A percentile compares a stretch with the other conserved stretches of the same genome.
phyloP scores from a whole-genome alignment of 345 rosid species.

The Salix arbutifolia region DNA sequence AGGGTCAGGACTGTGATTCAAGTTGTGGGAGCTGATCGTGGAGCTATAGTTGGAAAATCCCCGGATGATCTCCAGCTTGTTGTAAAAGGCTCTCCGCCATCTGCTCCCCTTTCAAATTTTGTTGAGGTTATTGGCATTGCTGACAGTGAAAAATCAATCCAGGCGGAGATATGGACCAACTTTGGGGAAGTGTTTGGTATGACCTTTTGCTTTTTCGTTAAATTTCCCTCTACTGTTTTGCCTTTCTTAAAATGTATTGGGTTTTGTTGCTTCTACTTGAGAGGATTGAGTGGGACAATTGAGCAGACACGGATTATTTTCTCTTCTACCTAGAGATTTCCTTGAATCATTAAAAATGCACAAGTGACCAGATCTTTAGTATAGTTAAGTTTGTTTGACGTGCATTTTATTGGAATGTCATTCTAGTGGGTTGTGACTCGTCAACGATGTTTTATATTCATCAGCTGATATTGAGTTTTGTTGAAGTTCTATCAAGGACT shows the following conservation, averaged over 20 bases:
- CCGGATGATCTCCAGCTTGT: constrained; percentile 60
- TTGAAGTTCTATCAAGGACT: too few species aligned
- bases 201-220: neutral
- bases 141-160: constrained; percentile 56
- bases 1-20: constrained; percentile 72
- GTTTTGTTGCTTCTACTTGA: neutral
- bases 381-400: too few species aligned
- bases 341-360: too few species aligned
- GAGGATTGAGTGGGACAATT: too few species aligned
- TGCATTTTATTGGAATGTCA: too few species aligned
- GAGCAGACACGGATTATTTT: too few species aligned
- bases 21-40: constrained; percentile 50
- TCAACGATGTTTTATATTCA: too few species aligned
- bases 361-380: neutral
- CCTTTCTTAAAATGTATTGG: neutral
- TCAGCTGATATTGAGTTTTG: too few species aligned
- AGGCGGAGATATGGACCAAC: constrained; percentile 67
- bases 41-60: constrained; percentile 57
- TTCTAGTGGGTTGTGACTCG: too few species aligned
- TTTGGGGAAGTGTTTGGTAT: constrained; percentile 79
- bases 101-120: constrained; percentile 49
- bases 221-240: neutral
- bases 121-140: constrained; percentile 89
- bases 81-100: constrained; percentile 52
- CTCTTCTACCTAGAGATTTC: too few species aligned